phyloP scores from a whole-genome alignment of 306 rosid species.

The Begonia masoniana region DNA sequence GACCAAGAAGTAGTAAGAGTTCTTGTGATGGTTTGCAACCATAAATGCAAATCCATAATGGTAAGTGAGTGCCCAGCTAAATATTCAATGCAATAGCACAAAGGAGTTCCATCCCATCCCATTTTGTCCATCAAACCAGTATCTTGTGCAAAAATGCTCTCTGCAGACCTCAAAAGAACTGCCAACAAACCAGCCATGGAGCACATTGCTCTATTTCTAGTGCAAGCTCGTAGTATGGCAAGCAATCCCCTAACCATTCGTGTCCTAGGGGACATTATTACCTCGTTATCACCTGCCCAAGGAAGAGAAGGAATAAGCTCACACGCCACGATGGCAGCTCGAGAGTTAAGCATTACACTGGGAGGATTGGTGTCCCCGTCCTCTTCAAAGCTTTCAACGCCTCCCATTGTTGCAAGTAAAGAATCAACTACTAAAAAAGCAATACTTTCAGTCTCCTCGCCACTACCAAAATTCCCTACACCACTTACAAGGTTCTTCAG shows the following conservation, averaged over 20 bases:
- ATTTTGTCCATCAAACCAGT: constrained; percentile 47
- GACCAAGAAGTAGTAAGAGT: constrained; percentile 74
- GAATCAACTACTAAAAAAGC: constrained; percentile 83
- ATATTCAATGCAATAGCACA: constrained; percentile 88
- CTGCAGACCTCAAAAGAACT: constrained; percentile 76
- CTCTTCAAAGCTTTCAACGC: constrained; percentile 95
- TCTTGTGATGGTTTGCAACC: constrained; percentile 74
- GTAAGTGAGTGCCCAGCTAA: constrained; percentile 87
- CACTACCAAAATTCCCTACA: constrained; percentile 53
- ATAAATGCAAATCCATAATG: constrained; percentile 63
- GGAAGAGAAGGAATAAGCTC: constrained; percentile 98
- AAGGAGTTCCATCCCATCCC: constrained; percentile 89
- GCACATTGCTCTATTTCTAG: constrained; percentile 97
- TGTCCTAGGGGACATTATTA: constrained; percentile 81
- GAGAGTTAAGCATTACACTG: constrained; percentile 93
- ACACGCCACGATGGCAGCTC: constrained; percentile 89
- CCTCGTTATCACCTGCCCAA: constrained; percentile 55
- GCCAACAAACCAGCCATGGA: constrained; percentile 86
- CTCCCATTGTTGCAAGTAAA: constrained; percentile 97
- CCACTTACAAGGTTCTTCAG: constrained; percentile 85
- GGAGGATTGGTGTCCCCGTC: constrained; percentile 91
- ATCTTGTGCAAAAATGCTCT: constrained; percentile 51
- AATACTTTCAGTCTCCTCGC: constrained; percentile 56
- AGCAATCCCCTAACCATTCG: constrained; percentile 93
- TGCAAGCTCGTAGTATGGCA: constrained; percentile 90